Conservation (phyloP, 1,284 basidiomycete species). For the Rhodofomes roseus region DNA sequence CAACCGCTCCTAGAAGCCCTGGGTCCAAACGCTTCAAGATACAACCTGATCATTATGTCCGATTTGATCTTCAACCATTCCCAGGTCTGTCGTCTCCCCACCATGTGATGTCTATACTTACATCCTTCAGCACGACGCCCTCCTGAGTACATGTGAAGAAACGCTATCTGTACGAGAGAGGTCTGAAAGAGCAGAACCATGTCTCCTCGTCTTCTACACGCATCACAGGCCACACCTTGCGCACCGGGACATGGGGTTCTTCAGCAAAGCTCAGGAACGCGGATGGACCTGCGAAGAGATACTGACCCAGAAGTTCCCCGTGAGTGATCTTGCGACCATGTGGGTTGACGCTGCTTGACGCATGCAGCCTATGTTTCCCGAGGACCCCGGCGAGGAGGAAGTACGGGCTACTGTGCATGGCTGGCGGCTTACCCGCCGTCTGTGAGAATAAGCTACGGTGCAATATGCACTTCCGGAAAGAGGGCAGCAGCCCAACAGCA, state of each 20-base stretch:
- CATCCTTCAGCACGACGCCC: slow-evolving; percentile 66
- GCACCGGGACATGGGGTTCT: slow-evolving; percentile 83
- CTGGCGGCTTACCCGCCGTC: slow-evolving; percentile 50
- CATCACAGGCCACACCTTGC: slow-evolving; percentile 89
- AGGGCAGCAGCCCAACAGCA: too few relatives aligned
- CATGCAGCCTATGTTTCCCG: slow-evolving; percentile 79
- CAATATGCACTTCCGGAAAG: too few relatives aligned
- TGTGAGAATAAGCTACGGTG: neutral
- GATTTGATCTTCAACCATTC: slow-evolving; percentile 92
- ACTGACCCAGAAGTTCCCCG: slow-evolving; percentile 61
- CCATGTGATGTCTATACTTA: neutral
- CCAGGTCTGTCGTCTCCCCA: slow-evolving; percentile 50
- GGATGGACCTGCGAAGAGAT: slow-evolving; percentile 82
- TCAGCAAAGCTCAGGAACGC: slow-evolving; percentile 56
- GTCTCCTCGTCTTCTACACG: slow-evolving; percentile 86
- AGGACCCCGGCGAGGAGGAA: slow-evolving; percentile 77
- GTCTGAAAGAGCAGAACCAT: slow-evolving; percentile 34
- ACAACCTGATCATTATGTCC: slow-evolving; percentile 85
- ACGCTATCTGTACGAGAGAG: slow-evolving; percentile 26
- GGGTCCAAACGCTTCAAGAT: slow-evolving; percentile 32
- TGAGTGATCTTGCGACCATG: slow-evolving; percentile 27
- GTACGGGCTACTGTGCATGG: slow-evolving; percentile 77
- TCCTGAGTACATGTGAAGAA: slow-evolving; percentile 74
- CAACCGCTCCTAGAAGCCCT: slow-evolving; percentile 44
- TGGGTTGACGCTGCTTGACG: neutral